phyloP scores from a whole-genome alignment of 495 filamentous ascomycete species.

The Penicillium atrosanguineum region DNA sequence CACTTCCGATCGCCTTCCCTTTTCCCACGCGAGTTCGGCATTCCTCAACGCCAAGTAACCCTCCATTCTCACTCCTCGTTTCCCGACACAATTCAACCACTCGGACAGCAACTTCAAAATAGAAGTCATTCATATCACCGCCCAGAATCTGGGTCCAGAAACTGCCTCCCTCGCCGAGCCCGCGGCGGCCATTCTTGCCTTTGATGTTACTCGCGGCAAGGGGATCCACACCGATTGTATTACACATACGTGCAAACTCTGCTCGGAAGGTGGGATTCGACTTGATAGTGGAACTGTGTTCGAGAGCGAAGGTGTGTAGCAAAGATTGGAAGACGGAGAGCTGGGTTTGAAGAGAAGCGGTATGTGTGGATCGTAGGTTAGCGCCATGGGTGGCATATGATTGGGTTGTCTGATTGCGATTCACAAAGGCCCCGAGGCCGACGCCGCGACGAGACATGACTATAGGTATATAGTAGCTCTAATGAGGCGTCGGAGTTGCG shows the following conservation, averaged over 20 bases:
- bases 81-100: constrained; percentile 91
- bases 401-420: constrained; percentile 71
- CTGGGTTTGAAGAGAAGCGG: constrained; percentile 81
- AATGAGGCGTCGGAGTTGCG: neutral
- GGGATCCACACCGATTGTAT: constrained; percentile 93
- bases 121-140: constrained; percentile 92
- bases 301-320: constrained; percentile 89
- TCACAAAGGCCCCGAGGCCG: constrained; percentile 88
- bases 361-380: constrained; percentile 75
- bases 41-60: constrained; percentile 81
- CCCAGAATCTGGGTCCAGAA: constrained; percentile 94
- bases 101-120: constrained; percentile 90
- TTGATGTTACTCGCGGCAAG: constrained; percentile 69
- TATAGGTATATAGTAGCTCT: neutral
- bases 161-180: constrained; percentile 52
- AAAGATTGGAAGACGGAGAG: constrained; percentile 93
- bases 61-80: constrained; percentile 88
- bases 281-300: constrained; percentile 91
- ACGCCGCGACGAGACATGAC: constrained; percentile 64
- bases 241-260: constrained; percentile 98
- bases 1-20: constrained; percentile 66
- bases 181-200: constrained; percentile 45
- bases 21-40: constrained; percentile 69
- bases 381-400: constrained; percentile 88
- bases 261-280: constrained; percentile 92